These are phyloP conservation scores for Hygrocybe punicea DNA, from an alignment of 768 basidiomycete genomes.

Conservation along the genomic window DNA sequence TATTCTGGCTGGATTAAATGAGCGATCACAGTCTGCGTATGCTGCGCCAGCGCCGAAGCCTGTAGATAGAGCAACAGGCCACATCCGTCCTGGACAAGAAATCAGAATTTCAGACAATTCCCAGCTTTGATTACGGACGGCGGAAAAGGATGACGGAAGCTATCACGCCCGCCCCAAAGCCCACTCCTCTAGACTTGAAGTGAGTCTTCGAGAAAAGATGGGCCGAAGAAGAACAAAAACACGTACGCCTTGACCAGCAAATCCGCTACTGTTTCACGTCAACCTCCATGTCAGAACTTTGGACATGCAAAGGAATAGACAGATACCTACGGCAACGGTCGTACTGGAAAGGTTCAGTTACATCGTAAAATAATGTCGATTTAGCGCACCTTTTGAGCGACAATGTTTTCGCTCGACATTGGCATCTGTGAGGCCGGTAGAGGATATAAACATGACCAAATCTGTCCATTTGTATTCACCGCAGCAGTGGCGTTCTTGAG, in stretches of 20 bases:
- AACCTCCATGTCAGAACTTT: conserved; percentile 12
- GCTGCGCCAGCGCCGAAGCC: conserved; percentile 86
- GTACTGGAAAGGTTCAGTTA: conserved; percentile 47
- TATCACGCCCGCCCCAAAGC: conserved; percentile 85
- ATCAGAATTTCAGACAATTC: background rate
- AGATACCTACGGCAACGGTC: conserved; percentile 75
- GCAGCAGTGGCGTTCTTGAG: background rate
- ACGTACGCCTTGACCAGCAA: conserved; percentile 82
- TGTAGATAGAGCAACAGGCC: conserved; percentile 83
- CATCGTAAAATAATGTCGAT: background rate
- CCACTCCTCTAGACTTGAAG: conserved; percentile 60
- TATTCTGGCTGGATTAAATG: conserved; percentile 87
- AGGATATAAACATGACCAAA: background rate
- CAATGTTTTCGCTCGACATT: conserved; percentile 82
- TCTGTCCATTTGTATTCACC: background rate
- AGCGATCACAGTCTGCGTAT: conserved; percentile 89
- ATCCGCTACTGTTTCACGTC: conserved; percentile 48
- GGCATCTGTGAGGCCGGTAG: conserved; percentile 51
- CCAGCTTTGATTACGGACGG: conserved; percentile 52
- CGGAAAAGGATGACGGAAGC: conserved; percentile 89
- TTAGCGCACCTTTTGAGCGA: conserved; percentile 78
- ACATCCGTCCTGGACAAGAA: conserved; percentile 70
- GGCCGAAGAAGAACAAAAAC: background rate
- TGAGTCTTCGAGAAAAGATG: conserved; percentile 9
- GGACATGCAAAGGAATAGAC: conserved; percentile 2